Percentiles rank a stretch among this genome's conserved stretches.
These are phyloP conservation scores for Kwoniella newhampshirensis DNA, from an alignment of 768 basidiomycete genomes.

Conservation along the genomic window DNA sequence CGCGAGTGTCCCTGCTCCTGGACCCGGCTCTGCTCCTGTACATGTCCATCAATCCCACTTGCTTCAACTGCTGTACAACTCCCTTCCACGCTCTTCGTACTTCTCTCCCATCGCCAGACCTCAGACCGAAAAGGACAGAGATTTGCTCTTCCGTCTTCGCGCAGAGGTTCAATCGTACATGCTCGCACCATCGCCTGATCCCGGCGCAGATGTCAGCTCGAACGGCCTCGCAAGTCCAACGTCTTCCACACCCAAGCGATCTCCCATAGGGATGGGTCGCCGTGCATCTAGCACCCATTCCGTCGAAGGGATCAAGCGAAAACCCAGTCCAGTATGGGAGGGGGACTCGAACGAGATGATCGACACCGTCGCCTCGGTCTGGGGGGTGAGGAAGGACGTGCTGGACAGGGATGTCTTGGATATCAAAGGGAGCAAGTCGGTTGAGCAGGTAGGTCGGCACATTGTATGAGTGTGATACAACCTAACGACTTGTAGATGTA, in stretches of 20 bases:
- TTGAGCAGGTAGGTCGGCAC: conserved; percentile 41
- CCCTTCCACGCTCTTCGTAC: conserved; percentile 30
- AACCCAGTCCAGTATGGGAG: conserved; percentile 32
- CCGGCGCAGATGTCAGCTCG: conserved; percentile 10
- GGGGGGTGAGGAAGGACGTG: conserved; percentile 26
- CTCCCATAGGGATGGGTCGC: neutral
- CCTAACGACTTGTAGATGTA: conserved; percentile 29
- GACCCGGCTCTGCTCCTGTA: conserved; percentile 10
- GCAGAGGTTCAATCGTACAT: conserved; percentile 45
- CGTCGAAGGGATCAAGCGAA: conserved; percentile 25
- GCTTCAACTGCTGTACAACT: conserved; percentile 35
- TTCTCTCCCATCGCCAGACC: conserved; percentile 35
- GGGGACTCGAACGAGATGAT: conserved; percentile 24
- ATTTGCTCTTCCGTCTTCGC: conserved; percentile 38
- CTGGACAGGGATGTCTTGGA: conserved; percentile 38
- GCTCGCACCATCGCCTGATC: conserved; percentile 27
- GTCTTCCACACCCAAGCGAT: conserved; percentile 1
- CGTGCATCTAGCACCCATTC: conserved; percentile 8
- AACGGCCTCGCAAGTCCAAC: conserved; percentile 5
- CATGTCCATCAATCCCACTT: conserved; percentile 41
- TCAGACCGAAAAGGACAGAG: conserved; percentile 42
- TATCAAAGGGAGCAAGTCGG: conserved; percentile 24
- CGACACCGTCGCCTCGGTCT: conserved; percentile 34
- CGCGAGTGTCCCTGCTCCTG: conserved; percentile 22
- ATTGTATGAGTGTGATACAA: neutral